These are phyloP conservation scores for Ajuga reptans DNA, from an alignment of 305 asterid genomes.

Conservation along the genomic window DNA sequence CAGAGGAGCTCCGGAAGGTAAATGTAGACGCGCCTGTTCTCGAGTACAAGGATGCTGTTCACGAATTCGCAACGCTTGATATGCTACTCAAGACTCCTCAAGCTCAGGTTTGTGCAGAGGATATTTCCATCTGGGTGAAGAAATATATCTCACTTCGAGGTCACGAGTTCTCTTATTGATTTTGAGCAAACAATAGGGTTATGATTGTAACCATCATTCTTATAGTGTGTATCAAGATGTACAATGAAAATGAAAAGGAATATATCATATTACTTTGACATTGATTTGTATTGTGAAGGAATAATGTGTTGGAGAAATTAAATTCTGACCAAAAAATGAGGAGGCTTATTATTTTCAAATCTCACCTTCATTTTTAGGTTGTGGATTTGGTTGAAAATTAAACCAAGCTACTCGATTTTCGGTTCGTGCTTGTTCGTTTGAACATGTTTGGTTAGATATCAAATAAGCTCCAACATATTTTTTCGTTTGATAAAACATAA, in stretches of 20 bases:
- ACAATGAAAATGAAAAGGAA: not conserved
- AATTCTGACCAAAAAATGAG: not conserved
- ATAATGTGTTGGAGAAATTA: not conserved
- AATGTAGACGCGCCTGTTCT: slow-evolving; percentile 76
- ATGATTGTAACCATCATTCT: not conserved
- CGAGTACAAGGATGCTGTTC: slow-evolving; percentile 81
- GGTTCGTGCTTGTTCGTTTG: too few relatives aligned
- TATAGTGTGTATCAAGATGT: not conserved
- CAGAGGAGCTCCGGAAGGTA: slow-evolving; percentile 74
- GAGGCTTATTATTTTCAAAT: too few relatives aligned
- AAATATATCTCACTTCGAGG: slow-evolving; percentile 75
- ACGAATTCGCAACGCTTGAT: slow-evolving; percentile 82
- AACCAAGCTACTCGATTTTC: too few relatives aligned
- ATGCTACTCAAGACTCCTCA: slow-evolving; percentile 84
- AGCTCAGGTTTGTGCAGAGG: slow-evolving; percentile 84
- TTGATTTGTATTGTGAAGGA: not conserved
- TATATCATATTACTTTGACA: not conserved
- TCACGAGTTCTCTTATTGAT: slow-evolving; percentile 80
- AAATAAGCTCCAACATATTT: too few relatives aligned
- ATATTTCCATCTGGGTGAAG: slow-evolving; percentile 84
- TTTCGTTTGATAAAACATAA: too few relatives aligned
- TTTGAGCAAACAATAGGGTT: not conserved
- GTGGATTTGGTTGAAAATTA: too few relatives aligned
- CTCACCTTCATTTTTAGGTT: too few relatives aligned
- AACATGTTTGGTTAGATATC: too few relatives aligned